Conservation (phyloP, 2,329 filamentous ascomycete genomes). For the Cytospora piceicola region DNA sequence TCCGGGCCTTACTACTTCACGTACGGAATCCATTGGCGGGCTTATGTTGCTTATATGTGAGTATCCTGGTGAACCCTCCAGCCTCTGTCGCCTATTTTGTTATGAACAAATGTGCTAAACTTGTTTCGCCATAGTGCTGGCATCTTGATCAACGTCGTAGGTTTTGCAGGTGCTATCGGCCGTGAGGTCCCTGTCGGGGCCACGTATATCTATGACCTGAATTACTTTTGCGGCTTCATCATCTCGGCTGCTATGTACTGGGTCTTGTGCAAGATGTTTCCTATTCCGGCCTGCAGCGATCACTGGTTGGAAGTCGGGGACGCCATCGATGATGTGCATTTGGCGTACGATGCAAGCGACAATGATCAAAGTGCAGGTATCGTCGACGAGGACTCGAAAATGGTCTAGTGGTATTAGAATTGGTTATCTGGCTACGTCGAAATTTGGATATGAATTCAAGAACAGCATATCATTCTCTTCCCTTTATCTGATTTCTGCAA, state of each 20-base stretch:
- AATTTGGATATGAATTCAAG: not conserved
- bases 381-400: constrained; percentile 20
- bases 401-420: constrained; percentile 18
- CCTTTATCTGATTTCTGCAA: not conserved
- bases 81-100: not conserved
- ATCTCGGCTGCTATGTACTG: constrained; percentile 72
- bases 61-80: not conserved
- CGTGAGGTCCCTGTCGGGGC: constrained; percentile 73
- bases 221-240: constrained; percentile 86
- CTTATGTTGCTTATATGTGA: constrained; percentile 76
- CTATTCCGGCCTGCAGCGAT: constrained; percentile 74
- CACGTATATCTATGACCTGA: constrained; percentile 84
- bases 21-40: constrained; percentile 79
- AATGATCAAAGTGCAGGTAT: constrained; percentile 11
- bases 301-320: constrained; percentile 78
- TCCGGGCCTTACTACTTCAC: constrained; percentile 74
- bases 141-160: constrained; percentile 88
- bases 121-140: constrained; percentile 50
- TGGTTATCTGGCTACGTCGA: not conserved
- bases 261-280: constrained; percentile 67
- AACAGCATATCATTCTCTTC: not conserved
- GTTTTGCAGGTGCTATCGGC: constrained; percentile 83
- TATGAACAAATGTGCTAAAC: not conserved
- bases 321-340: constrained; percentile 57
- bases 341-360: constrained; percentile 48